phyloP scores from a whole-genome alignment of 305 asterid genomes.

The Solanum aculeatissimum region DNA sequence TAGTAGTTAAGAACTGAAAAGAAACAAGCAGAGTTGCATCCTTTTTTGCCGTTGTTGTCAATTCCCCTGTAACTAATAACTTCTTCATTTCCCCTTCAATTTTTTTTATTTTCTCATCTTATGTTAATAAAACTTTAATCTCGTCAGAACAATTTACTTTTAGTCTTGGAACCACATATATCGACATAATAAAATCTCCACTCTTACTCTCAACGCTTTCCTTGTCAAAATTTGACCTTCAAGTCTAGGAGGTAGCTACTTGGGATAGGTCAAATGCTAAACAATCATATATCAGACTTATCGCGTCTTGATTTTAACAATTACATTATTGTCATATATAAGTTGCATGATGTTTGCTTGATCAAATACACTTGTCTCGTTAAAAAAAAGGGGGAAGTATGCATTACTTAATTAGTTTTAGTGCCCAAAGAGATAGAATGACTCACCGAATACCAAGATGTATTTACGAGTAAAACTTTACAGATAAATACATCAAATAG shows the following conservation, averaged over 20 bases:
- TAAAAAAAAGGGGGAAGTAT: not conserved
- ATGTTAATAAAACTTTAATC: not conserved
- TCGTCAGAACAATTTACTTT: not conserved
- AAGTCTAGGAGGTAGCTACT: not conserved
- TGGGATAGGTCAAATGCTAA: not conserved
- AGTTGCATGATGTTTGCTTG: not conserved
- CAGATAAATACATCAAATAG: not conserved
- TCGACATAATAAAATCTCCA: not conserved
- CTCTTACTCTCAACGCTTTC: not conserved
- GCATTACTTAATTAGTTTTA: not conserved
- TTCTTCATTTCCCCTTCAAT: not conserved
- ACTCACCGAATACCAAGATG: not conserved
- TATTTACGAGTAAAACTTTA: not conserved
- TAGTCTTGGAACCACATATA: not conserved
- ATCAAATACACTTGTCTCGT: not conserved
- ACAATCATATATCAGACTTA: not conserved
- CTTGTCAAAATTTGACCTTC: not conserved
- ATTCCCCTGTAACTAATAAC: not conserved
- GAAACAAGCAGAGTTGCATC: not conserved
- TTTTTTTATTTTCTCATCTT: not conserved
- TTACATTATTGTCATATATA: not conserved
- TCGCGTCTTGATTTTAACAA: not conserved
- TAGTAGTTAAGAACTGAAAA: not conserved
- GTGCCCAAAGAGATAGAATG: not conserved
- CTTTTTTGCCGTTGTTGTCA: not conserved